Conservation (phyloP, 495 filamentous ascomycete species). For the Pyronema domesticum region DNA sequence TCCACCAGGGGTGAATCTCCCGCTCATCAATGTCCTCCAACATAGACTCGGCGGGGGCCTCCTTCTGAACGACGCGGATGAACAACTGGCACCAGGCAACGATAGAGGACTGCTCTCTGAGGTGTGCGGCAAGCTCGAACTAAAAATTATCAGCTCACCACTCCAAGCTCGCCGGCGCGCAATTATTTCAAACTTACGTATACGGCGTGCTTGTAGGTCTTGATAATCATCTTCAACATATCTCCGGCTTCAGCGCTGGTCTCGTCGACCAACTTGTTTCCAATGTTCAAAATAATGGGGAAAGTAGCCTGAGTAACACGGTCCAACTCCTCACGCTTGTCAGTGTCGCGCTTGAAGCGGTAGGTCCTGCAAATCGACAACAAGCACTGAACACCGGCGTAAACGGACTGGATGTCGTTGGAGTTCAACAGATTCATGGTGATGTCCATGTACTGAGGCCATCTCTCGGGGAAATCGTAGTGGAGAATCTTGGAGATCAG, state of each 20-base stretch:
- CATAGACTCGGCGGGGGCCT: constrained; percentile 60
- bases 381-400: constrained; percentile 84
- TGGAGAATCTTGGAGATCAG: constrained; percentile 89
- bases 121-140: constrained; percentile 69
- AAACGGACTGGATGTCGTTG: constrained; percentile 66
- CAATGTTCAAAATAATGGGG: constrained; percentile 74
- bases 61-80: constrained; percentile 70
- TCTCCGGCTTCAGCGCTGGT: constrained; percentile 83
- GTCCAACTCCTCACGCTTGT: constrained; percentile 71
- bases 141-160: constrained; percentile 23
- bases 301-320: constrained; percentile 84
- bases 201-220: constrained; percentile 92
- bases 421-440: constrained; percentile 72
- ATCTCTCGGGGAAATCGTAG: constrained; percentile 82
- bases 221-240: constrained; percentile 87
- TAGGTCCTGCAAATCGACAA: constrained; percentile 85
- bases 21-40: constrained; percentile 68
- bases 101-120: constrained; percentile 63
- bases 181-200: constrained; percentile 46
- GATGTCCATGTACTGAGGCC: constrained; percentile 83
- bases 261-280: constrained; percentile 72
- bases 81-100: constrained; percentile 93
- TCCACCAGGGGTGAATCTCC: constrained; percentile 95
- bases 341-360: constrained; percentile 67
- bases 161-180: constrained; percentile 1